These are phyloP conservation scores for Aspergillus transmontanensis DNA, from an alignment of 2,329 filamentous ascomycete species.

Conservation along the genomic window DNA sequence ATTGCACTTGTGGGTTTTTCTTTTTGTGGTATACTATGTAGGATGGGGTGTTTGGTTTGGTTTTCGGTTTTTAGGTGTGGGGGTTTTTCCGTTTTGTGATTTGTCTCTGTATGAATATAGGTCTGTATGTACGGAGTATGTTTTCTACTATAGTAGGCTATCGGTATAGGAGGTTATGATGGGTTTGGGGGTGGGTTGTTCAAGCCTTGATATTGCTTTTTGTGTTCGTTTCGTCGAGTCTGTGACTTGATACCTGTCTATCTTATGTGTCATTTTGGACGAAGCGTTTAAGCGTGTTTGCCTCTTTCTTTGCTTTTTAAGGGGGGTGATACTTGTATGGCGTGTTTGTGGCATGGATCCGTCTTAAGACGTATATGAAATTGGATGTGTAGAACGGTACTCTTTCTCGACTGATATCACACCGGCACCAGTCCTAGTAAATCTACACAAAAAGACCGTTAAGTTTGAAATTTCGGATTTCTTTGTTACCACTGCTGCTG, in stretches of 20 bases:
- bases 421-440: not conserved
- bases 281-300: not conserved
- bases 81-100: not conserved
- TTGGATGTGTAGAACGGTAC: not conserved
- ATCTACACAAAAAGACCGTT: not conserved
- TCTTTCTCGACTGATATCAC: not conserved
- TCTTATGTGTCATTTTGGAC: not conserved
- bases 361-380: not conserved
- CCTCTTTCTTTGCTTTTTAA: not conserved
- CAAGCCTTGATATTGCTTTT: not conserved
- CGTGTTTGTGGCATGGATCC: not conserved
- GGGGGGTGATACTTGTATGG: not conserved
- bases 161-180: not conserved
- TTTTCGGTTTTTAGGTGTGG: not conserved
- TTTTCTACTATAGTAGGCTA: no score
- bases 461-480: slow-evolving; percentile 23
- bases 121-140: no score
- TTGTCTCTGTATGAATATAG: not conserved
- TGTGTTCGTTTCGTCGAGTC: not conserved
- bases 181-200: not conserved
- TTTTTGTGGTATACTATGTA: no score
- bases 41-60: no score
- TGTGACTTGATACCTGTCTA: not conserved
- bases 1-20: no score
- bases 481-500: slow-evolving; percentile 25